Conservation (phyloP, 306 rosid species). For the Prunus campanulata region DNA sequence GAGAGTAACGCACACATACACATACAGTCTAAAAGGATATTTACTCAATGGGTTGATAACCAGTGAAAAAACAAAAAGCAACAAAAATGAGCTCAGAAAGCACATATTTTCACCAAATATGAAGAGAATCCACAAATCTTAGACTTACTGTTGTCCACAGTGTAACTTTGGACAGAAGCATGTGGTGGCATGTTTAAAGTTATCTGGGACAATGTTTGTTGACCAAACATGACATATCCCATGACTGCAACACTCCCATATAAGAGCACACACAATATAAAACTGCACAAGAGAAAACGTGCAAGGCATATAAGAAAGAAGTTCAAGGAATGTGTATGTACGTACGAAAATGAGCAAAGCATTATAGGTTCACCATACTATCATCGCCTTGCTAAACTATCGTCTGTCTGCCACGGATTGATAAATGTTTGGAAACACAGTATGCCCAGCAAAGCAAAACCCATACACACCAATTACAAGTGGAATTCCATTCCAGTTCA, state of each 20-base stretch:
- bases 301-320: slow-evolving; percentile 8
- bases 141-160: too few relatives aligned
- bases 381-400: slow-evolving; percentile 49
- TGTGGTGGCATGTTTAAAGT: too few relatives aligned
- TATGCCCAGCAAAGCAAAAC: slow-evolving; percentile 80
- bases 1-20: too few relatives aligned
- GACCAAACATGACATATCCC: slow-evolving; percentile 79
- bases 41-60: too few relatives aligned
- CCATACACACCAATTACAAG: slow-evolving; percentile 76
- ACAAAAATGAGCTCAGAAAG: too few relatives aligned
- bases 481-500: slow-evolving; percentile 72
- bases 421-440: slow-evolving; percentile 68
- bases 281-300: slow-evolving; percentile 41
- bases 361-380: slow-evolving; percentile 27
- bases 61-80: too few relatives aligned
- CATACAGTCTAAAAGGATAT: too few relatives aligned
- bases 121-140: too few relatives aligned
- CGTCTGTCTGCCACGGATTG: slow-evolving; percentile 81
- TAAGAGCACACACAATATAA: slow-evolving; percentile 48
- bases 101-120: too few relatives aligned
- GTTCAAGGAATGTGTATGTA: background rate
- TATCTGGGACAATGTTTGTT: slow-evolving; percentile 60
- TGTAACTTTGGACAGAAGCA: too few relatives aligned
- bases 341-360: background rate
- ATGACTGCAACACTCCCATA: slow-evolving; percentile 59